Evolutionary conservation across 2,329 filamentous ascomycete species (phyloP).

Genomic region (Fusarium brevicatenulatum): DNA sequence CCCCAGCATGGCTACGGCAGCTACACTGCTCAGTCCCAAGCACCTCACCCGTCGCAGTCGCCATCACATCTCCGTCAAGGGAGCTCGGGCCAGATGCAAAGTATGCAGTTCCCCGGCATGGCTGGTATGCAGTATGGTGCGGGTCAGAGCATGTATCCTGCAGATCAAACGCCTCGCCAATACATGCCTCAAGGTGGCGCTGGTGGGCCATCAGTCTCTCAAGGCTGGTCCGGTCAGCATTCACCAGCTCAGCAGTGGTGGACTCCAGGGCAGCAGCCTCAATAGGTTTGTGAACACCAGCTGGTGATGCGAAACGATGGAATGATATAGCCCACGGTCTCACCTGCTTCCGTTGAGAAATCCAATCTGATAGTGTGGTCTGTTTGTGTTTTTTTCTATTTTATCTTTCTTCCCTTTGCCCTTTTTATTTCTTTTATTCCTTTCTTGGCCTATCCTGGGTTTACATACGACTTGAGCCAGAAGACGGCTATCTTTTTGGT

Average conservation of each 20-base stretch:
- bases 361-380: conserved; percentile 21
- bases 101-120: conserved; percentile 72
- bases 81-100: conserved; percentile 65
- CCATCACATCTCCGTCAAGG: conserved; percentile 69
- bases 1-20: conserved; percentile 65
- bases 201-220: conserved; percentile 60
- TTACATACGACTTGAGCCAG: conserved; percentile 23
- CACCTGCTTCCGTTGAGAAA: conserved; percentile 22
- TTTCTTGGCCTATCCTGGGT: conserved; percentile 5
- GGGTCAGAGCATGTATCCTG: conserved; percentile 67
- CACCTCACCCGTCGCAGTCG: conserved; percentile 62
- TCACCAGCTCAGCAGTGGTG: conserved; percentile 70
- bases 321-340: conserved; percentile 34
- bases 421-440: not conserved
- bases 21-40: conserved; percentile 64
- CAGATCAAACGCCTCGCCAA: conserved; percentile 71
- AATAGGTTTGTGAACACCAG: conserved; percentile 34
- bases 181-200: conserved; percentile 74
- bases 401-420: conserved; percentile 12
- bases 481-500: conserved; percentile 39
- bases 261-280: conserved; percentile 61
- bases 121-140: conserved; percentile 67
- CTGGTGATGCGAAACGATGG: conserved; percentile 36
- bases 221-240: conserved; percentile 68
- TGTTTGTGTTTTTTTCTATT: conserved; percentile 1